These are phyloP conservation scores for Fusarium irregulare DNA, from an alignment of 2,329 filamentous ascomycete species.

Conservation along the genomic window DNA sequence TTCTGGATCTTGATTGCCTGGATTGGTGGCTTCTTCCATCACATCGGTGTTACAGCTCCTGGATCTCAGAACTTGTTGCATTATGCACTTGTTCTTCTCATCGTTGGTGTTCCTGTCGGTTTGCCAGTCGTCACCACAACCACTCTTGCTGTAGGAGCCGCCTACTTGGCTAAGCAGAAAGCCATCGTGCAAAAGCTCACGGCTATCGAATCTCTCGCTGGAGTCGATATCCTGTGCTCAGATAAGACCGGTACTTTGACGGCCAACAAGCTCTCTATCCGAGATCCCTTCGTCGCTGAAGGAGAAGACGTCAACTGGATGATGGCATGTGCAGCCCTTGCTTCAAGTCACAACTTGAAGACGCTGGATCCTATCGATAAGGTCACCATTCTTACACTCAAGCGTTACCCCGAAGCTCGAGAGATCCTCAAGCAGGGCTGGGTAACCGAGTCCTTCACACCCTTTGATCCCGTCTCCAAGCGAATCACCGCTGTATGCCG, in stretches of 20 bases:
- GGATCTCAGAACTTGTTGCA: constrained; percentile 32
- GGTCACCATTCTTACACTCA: constrained; percentile 30
- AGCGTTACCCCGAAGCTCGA: constrained; percentile 24
- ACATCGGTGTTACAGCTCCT: constrained; percentile 9
- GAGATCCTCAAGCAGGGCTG: constrained; percentile 28
- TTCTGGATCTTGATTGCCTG: constrained; percentile 27
- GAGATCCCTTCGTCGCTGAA: constrained; percentile 27
- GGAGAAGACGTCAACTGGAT: constrained; percentile 34
- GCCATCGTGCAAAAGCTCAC: constrained; percentile 28
- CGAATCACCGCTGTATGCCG: constrained; percentile 32
- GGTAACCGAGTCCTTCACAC: constrained; percentile 21
- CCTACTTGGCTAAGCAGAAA: constrained; percentile 27
- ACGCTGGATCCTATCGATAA: constrained; percentile 26
- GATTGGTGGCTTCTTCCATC: constrained; percentile 33
- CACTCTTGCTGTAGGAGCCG: constrained; percentile 27
- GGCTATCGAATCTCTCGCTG: constrained; percentile 18
- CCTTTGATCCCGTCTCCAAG: constrained; percentile 27
- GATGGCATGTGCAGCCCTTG: constrained; percentile 32
- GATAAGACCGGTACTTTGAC: constrained; percentile 31
- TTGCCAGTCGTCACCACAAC: constrained; percentile 31
- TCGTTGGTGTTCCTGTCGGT: constrained; percentile 33
- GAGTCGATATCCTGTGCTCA: constrained; percentile 27
- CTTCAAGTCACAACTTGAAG: constrained; percentile 11
- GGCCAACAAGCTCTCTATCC: constrained; percentile 23
- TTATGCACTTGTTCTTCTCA: constrained; percentile 28